Conservation (phyloP, 2,329 filamentous ascomycete species). For the Penicillium psychrosexuale region DNA sequence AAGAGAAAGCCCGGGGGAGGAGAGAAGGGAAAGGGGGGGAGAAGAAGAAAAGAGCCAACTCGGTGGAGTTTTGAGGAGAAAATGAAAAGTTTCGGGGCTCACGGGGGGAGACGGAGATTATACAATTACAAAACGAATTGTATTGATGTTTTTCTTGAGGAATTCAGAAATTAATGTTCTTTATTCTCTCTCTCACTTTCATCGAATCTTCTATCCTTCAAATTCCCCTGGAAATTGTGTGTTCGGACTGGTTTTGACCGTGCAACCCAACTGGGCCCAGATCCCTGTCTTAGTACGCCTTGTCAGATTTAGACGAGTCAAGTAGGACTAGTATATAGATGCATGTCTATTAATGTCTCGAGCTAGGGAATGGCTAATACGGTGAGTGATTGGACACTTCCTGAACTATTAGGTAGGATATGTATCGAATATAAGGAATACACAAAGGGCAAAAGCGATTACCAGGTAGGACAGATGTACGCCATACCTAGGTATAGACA, state of each 20-base stretch:
- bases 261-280: conserved; percentile 11
- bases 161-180: neutral
- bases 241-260: conserved; percentile 11
- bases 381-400: neutral
- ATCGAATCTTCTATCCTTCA: neutral
- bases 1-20: conserved; percentile 20
- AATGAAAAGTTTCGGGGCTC: conserved; percentile 22
- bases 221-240: conserved; percentile 12
- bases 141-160: neutral
- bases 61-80: conserved; percentile 25
- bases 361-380: neutral
- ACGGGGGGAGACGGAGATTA: conserved; percentile 19
- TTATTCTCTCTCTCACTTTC: neutral
- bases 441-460: neutral
- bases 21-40: conserved; percentile 17
- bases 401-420: neutral
- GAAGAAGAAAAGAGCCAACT: conserved; percentile 19
- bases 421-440: neutral
- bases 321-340: neutral
- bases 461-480: neutral
- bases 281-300: conserved; percentile 7
- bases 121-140: conserved; percentile 1
- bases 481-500: neutral
- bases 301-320: neutral
- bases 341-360: neutral